phyloP scores from a whole-genome alignment of 2,329 filamentous ascomycete genomes.

The Xylaria arbuscula region DNA sequence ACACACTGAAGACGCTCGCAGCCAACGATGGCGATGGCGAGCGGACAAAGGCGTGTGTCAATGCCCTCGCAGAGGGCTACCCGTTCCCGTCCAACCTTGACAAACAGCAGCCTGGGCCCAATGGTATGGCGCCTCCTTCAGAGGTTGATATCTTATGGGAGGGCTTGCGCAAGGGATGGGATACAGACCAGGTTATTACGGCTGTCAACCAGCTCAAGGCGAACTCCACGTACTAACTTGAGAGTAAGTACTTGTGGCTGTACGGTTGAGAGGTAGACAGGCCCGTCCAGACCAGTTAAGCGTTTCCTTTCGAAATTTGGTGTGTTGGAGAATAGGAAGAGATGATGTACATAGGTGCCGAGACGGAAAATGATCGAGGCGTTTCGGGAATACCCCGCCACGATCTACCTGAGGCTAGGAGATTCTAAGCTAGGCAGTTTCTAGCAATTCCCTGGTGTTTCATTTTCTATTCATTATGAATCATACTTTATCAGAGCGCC shows the following conservation, averaged over 20 bases:
- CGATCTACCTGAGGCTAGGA: too few species aligned
- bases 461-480: constrained; percentile 41
- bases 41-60: constrained; percentile 44
- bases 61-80: constrained; percentile 64
- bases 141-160: constrained; percentile 33
- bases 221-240: constrained; percentile 23
- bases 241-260: not conserved
- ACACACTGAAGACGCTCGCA: constrained; percentile 46
- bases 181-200: constrained; percentile 26
- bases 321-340: too few species aligned
- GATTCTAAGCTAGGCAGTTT: too few species aligned
- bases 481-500: constrained; percentile 40
- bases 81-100: constrained; percentile 70
- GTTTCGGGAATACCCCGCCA: too few species aligned
- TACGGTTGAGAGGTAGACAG: too few species aligned
- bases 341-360: too few species aligned
- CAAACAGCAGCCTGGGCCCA: constrained; percentile 60
- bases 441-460: not conserved
- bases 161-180: constrained; percentile 30
- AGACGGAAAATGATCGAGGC: too few species aligned
- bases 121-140: constrained; percentile 63
- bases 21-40: constrained; percentile 16
- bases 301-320: too few species aligned
- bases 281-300: too few species aligned
- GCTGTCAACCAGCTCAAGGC: constrained; percentile 26